Evolutionary conservation across 768 basidiomycete genomes (phyloP).

Genomic region (Suillus luteus): DNA sequence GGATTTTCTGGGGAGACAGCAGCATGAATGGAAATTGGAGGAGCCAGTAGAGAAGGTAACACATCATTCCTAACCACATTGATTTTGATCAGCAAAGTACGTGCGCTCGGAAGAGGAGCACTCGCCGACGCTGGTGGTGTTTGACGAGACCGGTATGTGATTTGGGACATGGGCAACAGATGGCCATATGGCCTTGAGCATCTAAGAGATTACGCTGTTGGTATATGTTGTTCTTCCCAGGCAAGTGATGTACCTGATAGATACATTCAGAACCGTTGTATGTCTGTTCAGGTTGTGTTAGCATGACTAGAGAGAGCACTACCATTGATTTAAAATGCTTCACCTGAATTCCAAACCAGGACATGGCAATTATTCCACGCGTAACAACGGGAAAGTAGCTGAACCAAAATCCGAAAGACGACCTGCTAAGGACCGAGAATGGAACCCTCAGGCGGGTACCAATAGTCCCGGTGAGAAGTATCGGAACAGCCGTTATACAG

Average conservation of each 20-base stretch:
- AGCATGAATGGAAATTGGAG: constrained; percentile 77
- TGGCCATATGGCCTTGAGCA: constrained; percentile 86
- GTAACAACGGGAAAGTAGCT: constrained; percentile 85
- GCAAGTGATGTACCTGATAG: constrained; percentile 49
- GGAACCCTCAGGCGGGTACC: constrained; percentile 78
- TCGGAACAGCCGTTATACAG: constrained; percentile 66
- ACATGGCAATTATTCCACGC: constrained; percentile 72
- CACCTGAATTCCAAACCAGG: constrained; percentile 81
- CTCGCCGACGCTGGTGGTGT: constrained; percentile 65
- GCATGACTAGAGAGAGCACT: neutral
- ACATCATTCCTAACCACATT: constrained; percentile 55
- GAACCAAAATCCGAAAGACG: constrained; percentile 88
- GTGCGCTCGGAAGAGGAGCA: constrained; percentile 5
- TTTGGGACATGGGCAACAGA: constrained; percentile 66
- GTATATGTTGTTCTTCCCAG: neutral
- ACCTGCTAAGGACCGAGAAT: constrained; percentile 78
- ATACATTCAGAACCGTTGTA: constrained; percentile 71
- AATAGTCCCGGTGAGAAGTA: constrained; percentile 77
- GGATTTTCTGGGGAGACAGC: constrained; percentile 75
- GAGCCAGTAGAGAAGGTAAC: constrained; percentile 78
- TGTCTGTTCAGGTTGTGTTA: constrained; percentile 34
- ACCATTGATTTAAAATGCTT: constrained; percentile 9
- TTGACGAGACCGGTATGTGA: constrained; percentile 52
- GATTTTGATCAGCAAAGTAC: neutral
- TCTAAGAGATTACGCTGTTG: constrained; percentile 30